Evolutionary conservation across 75 land plant species (phyloP).

Genomic region (Pseudotsuga menziesii): DNA sequence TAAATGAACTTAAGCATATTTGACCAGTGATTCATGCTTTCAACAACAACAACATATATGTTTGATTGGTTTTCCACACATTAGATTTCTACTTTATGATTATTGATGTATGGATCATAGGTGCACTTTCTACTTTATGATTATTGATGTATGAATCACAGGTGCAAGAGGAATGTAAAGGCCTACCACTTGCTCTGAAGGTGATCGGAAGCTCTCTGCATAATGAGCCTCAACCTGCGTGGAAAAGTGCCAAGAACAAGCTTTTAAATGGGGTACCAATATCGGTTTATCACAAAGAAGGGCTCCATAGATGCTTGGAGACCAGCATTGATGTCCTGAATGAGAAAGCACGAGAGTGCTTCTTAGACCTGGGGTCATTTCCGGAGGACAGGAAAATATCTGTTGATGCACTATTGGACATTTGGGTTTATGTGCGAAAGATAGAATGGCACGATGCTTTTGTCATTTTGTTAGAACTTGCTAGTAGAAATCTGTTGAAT

Average conservation of each 20-base stretch:
- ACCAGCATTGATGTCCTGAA: slow-evolving; percentile 30
- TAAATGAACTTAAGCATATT: neutral
- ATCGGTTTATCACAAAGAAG: slow-evolving; percentile 41
- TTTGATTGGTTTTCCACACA: neutral
- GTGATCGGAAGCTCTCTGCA: slow-evolving; percentile 52
- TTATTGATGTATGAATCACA: neutral
- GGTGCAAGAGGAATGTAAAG: slow-evolving; percentile 55
- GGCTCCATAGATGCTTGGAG: slow-evolving; percentile 40
- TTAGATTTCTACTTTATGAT: neutral
- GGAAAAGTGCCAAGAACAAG: slow-evolving; percentile 40
- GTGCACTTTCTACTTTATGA: too few species aligned
- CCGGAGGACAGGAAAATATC: slow-evolving; percentile 55
- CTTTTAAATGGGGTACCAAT: slow-evolving; percentile 35
- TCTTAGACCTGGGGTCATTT: slow-evolving; percentile 53
- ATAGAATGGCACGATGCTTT: slow-evolving; percentile 52
- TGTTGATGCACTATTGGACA: slow-evolving; percentile 41
- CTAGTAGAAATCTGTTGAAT: slow-evolving; percentile 43
- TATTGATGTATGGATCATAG: too few species aligned
- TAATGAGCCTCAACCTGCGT: slow-evolving; percentile 25
- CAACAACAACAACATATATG: neutral
- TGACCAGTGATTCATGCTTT: neutral
- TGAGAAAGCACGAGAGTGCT: slow-evolving; percentile 37
- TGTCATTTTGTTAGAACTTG: slow-evolving; percentile 42
- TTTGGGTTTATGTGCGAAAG: slow-evolving; percentile 54
- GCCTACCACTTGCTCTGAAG: slow-evolving; percentile 62